Evolutionary conservation across 2,329 filamentous ascomycete species (phyloP), one percentile per base, ranked within the genome.

Genomic region (Cercospora zeae-maydis): DNA sequence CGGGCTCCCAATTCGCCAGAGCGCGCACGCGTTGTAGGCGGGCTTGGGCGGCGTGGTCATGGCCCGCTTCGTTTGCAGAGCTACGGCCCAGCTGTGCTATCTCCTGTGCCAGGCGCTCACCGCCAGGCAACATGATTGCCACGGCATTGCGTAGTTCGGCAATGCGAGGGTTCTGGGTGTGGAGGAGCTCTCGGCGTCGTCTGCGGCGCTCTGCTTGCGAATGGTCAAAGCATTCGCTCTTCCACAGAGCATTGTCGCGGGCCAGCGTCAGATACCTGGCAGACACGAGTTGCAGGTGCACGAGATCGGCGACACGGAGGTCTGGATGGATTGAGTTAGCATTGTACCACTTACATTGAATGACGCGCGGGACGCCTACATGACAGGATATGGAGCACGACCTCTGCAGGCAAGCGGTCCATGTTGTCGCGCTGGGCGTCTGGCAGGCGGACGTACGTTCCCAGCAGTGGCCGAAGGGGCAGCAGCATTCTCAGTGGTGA

Each of bases 1-100:
- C 86, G 0, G 91, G 91, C 69, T 96, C 91, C 92, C 92, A 96
- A 69, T 91, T 91, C 4, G 88, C 87, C 72, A 90, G 80, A 62
- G 91, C 83, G 55, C 86, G 83, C 21, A 79, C 77, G 8, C 68
- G 62, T 47, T 71, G 71, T 4, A 58, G 53, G 30, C 63, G 61
- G 13, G 67, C 70, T 21, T 67, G 63, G 10, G 58, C 61, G 5
- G 37, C 59, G 27, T 67, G 61, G 47, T 70, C 67, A n/a, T 37
- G 47, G 2, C 64, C 63, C 27, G 66, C 63, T 10, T 62, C 47
- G 10, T 53, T 54, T 24, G 69, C 62, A 6, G 55, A 11, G 36
- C 58, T 66, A 16, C 64, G 67, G 37, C 65, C 36, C 8, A 67
- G 62, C 51, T 70, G 69, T 21, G 65, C 55, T 16, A 67, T 69